Evolutionary conservation across 352 stramenopile genomes (phyloP).

Genomic region (Phytopythium cucurbitacearum): DNA sequence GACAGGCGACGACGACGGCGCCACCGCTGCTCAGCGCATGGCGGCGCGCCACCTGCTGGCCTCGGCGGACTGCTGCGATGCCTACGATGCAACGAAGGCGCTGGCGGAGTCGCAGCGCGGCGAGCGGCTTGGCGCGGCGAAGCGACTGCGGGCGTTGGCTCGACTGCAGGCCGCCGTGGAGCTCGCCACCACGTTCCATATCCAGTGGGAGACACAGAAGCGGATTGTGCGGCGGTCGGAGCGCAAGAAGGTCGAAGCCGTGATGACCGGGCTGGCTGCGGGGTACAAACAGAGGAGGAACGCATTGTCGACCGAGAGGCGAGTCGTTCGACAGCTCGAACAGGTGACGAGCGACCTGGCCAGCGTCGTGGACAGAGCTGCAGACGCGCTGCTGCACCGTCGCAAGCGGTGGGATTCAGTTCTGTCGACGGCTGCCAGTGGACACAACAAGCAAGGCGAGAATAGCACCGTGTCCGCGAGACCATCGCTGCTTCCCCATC

Average conservation of each 20-base stretch:
- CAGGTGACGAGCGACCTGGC: background rate
- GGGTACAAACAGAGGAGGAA: background rate
- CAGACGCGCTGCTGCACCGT: background rate
- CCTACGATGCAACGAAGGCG: background rate
- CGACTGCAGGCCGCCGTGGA: slow-evolving; percentile 1
- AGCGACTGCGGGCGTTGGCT: background rate
- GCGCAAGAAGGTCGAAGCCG: slow-evolving; percentile 1
- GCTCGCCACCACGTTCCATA: slow-evolving; percentile 3
- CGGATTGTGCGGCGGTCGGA: background rate
- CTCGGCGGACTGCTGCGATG: background rate
- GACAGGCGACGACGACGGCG: background rate
- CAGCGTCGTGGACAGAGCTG: background rate
- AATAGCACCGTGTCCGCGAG: background rate
- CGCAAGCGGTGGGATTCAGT: background rate
- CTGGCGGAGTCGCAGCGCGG: background rate
- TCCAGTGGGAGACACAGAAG: background rate
- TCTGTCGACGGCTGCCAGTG: background rate
- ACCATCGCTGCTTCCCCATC: slow-evolving; percentile 11
- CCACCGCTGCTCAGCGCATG: slow-evolving; percentile 1
- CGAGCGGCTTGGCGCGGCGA: background rate
- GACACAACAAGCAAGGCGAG: background rate
- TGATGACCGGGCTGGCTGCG: background rate
- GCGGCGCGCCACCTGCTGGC: background rate
- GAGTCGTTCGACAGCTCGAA: background rate
- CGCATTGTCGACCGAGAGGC: background rate